Percentiles rank a stretch among this genome's conserved stretches.
Evolutionary conservation across 2,329 filamentous ascomycete genomes (phyloP).

Genomic region (Hirsutella thompsonii): DNA sequence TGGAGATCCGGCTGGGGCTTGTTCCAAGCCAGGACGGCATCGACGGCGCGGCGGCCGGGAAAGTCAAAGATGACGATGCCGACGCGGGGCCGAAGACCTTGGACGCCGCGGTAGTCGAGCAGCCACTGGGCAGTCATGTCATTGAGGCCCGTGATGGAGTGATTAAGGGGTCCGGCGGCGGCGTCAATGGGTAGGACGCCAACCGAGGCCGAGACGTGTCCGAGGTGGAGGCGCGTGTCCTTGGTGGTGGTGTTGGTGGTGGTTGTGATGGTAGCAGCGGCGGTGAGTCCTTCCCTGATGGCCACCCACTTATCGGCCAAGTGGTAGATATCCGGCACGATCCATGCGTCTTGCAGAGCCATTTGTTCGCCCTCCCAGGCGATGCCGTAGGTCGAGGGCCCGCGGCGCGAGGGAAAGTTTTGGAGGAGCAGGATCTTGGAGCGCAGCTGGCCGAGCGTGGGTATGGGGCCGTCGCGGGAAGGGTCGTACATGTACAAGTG

Average conservation of each 20-base stretch:
- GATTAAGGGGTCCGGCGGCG: slow-evolving; percentile 31
- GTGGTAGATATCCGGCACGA: slow-evolving; percentile 26
- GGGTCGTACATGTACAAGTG: slow-evolving; percentile 23
- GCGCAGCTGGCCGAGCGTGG: slow-evolving; percentile 30
- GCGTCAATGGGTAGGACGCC: slow-evolving; percentile 36
- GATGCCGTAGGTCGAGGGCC: slow-evolving; percentile 25
- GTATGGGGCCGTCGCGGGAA: slow-evolving; percentile 16
- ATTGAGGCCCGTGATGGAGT: slow-evolving; percentile 32
- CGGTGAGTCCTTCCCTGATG: slow-evolving; percentile 25
- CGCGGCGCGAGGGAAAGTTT: slow-evolving; percentile 21
- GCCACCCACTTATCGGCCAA: slow-evolving; percentile 34
- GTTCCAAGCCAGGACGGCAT: slow-evolving; percentile 29
- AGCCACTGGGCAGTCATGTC: slow-evolving; percentile 34
- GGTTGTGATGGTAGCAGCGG: too few relatives aligned
- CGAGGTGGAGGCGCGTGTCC: slow-evolving; percentile 27
- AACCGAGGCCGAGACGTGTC: slow-evolving; percentile 33
- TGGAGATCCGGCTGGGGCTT: slow-evolving; percentile 7
- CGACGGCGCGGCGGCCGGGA: slow-evolving; percentile 27
- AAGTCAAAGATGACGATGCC: slow-evolving; percentile 38
- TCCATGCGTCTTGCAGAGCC: slow-evolving; percentile 33
- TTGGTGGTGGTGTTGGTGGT: slow-evolving; percentile 15
- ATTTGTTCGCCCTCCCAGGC: slow-evolving; percentile 31
- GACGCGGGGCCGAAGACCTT: slow-evolving; percentile 16
- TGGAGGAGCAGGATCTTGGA: slow-evolving; percentile 34
- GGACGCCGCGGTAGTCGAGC: slow-evolving; percentile 13